Base-by-base conservation (phyloP, 306 rosid genomes). In the Corylus heterophylla region DNA sequence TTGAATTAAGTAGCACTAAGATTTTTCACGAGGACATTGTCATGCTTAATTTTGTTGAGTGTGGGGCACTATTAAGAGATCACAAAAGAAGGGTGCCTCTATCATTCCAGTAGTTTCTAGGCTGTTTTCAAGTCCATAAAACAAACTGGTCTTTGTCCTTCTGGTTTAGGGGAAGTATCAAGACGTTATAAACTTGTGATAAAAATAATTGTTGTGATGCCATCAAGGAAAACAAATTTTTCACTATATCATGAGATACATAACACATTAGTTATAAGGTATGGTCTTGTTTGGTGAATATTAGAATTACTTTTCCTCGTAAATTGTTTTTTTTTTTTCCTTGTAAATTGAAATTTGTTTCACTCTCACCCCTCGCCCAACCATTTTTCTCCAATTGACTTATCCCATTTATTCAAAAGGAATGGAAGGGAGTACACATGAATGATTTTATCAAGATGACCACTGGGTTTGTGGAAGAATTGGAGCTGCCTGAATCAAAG, bases 401-500 rank as follows among this genome's bases (percentile, higher is more conserved):
- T 22, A 35, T 64, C 51, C 13, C 39, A 20, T 47, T 25, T 80
- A 74, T 74, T 20, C 77, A 25, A 67, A 58, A 95, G 99, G 96
- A 88, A 78, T 92, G 98, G 99, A 90, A 91, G 75, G 83, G 17
- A 78, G 70, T 18, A 62, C 90, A 83, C 78, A 56, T 77, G 94
- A 81, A 88, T 52, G 98, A 91, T 75, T 95, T 95, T 68, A 61
- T 93, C 76, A 82, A 86, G 89, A 91, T 92, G 97, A 91, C 93
- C 2, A 54, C 55, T 50, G 86, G 75, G 8, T 95, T 95, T 75
- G 74, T 80, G 81, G 82, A 87, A 89, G 90, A 89, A 78, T 64
- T 90, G 81, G 85, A 90, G 80, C 83, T 81, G 81, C 94, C 97
- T 59, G 89, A 93, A 68, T 70, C 96, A 37, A 90, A 92, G 90